Evolutionary conservation across 768 basidiomycete species (phyloP).

Genomic region (Termitomyces sp.): DNA sequence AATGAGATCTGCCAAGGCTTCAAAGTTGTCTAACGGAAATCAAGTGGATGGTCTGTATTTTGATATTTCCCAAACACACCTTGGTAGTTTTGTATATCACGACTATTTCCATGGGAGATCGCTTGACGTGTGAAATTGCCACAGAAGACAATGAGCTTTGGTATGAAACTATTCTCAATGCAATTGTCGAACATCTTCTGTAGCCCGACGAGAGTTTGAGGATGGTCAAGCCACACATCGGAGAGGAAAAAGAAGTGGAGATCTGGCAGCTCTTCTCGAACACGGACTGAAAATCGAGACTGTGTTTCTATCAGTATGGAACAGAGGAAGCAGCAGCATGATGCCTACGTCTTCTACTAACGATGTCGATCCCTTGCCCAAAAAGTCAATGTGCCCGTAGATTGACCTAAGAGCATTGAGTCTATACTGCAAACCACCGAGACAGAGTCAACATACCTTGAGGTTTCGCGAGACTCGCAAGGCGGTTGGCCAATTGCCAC

Average conservation of each 20-base stretch:
- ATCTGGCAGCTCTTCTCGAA: constrained; percentile 66
- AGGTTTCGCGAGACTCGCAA: constrained; percentile 81
- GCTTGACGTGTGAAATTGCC: constrained; percentile 91
- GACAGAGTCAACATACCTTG: constrained; percentile 47
- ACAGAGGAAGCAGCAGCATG: background rate
- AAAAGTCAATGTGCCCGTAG: constrained; percentile 94
- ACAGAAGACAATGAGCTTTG: constrained; percentile 86
- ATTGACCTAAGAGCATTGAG: constrained; percentile 54
- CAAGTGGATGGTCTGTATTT: background rate
- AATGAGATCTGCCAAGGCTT: constrained; percentile 80
- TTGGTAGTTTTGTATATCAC: constrained; percentile 80
- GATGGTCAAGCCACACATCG: constrained; percentile 93
- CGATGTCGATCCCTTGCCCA: constrained; percentile 91
- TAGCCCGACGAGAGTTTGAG: constrained; percentile 73
- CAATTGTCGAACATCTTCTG: constrained; percentile 87
- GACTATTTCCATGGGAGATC: constrained; percentile 69
- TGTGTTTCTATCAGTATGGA: constrained; percentile 20
- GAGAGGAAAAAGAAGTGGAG: constrained; percentile 91
- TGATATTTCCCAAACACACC: constrained; percentile 36
- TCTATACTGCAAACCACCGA: constrained; percentile 5
- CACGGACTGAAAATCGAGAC: constrained; percentile 56
- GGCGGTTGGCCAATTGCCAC: constrained; percentile 97
- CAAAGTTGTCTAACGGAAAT: constrained; percentile 69
- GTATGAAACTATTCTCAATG: constrained; percentile 80
- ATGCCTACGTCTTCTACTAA: constrained; percentile 79